A percentile compares a stretch with the other conserved stretches of the same genome.
Evolutionary conservation across 2,329 filamentous ascomycete genomes (phyloP).

Genomic region (Venturia asperata): DNA sequence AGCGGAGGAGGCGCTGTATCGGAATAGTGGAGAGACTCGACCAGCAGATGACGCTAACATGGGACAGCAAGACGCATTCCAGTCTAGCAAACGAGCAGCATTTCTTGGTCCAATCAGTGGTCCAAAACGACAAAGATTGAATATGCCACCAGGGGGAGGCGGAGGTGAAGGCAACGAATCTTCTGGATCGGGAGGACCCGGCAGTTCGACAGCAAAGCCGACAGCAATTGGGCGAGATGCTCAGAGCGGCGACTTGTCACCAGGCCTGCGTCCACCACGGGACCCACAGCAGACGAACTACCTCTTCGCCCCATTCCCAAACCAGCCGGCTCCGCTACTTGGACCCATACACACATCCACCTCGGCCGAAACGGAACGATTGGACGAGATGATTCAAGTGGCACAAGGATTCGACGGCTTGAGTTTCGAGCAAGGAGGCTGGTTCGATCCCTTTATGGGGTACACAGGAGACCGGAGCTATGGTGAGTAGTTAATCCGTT

Average conservation of each 20-base stretch:
- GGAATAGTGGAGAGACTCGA: constrained; percentile 16
- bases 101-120: constrained; percentile 17
- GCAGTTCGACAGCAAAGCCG: neutral
- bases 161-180: neutral
- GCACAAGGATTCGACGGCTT: constrained; percentile 24
- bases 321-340: constrained; percentile 24
- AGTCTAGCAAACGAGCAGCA: constrained; percentile 19
- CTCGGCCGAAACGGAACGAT: constrained; percentile 20
- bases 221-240: neutral
- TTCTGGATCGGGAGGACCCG: neutral
- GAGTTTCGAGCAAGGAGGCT: constrained; percentile 24
- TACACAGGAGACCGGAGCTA: constrained; percentile 6
- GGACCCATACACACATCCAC: constrained; percentile 23
- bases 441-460: constrained; percentile 26
- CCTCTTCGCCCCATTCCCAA: constrained; percentile 24
- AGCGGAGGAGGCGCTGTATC: constrained; percentile 24
- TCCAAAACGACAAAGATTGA: constrained; percentile 6
- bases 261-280: constrained; percentile 11
- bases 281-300: constrained; percentile 21
- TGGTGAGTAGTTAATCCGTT: constrained; percentile 10
- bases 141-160: neutral
- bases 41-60: constrained; percentile 3
- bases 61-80: constrained; percentile 13
- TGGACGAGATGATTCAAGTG: constrained; percentile 21
- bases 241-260: neutral